Conservation (phyloP, 768 basidiomycete genomes). For the Suillus decipiens region DNA sequence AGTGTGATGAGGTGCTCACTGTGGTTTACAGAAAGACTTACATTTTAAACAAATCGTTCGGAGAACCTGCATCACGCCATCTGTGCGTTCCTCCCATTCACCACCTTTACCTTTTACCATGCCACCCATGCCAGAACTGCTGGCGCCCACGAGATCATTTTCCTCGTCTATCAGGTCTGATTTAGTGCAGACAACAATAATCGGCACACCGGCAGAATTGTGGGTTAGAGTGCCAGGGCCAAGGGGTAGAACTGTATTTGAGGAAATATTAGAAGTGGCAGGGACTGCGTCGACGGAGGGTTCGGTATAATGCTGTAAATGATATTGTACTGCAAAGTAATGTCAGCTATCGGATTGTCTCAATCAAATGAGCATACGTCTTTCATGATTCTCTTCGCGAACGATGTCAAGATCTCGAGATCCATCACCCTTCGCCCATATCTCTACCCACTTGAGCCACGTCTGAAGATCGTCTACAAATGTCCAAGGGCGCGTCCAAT, state of each 20-base stretch:
- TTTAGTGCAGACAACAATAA: slow-evolving; percentile 89
- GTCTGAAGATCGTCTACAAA: slow-evolving; percentile 83
- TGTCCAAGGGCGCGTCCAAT: slow-evolving; percentile 95
- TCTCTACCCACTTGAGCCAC: slow-evolving; percentile 88
- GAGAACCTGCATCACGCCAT: slow-evolving; percentile 93
- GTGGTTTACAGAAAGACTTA: slow-evolving; percentile 40
- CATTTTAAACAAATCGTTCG: slow-evolving; percentile 92
- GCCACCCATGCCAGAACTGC: slow-evolving; percentile 81
- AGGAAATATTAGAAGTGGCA: slow-evolving; percentile 54
- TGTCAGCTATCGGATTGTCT: slow-evolving; percentile 8
- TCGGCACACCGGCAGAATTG: slow-evolving; percentile 83
- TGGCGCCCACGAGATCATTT: slow-evolving; percentile 63
- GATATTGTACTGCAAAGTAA: slow-evolving; percentile 67
- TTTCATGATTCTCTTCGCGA: slow-evolving; percentile 80
- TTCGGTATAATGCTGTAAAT: slow-evolving; percentile 89
- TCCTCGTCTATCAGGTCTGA: slow-evolving; percentile 91
- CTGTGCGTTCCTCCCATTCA: slow-evolving; percentile 94
- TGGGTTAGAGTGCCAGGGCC: slow-evolving; percentile 85
- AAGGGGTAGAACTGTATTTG: slow-evolving; percentile 77
- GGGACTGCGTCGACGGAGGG: slow-evolving; percentile 70
- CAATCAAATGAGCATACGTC: slow-evolving; percentile 53
- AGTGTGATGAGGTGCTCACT: not conserved
- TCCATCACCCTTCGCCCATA: slow-evolving; percentile 69
- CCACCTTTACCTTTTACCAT: slow-evolving; percentile 92
- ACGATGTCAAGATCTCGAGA: slow-evolving; percentile 72